Evolutionary conservation across 1,284 basidiomycete genomes (phyloP), one percentile per base, ranked within the genome.

Genomic region (Sutorius eximius): DNA sequence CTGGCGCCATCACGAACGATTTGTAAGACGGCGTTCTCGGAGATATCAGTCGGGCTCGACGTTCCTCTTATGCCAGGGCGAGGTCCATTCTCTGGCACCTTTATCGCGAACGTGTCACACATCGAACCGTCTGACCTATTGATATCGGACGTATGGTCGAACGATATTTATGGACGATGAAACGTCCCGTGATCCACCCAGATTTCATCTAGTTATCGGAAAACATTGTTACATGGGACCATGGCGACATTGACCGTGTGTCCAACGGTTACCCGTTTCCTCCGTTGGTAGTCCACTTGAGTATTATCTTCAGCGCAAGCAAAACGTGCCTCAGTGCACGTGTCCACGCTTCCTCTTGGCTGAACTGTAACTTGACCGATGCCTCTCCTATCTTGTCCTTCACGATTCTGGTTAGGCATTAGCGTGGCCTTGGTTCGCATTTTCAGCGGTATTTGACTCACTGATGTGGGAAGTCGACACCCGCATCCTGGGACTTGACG

Each of bases 321-420:
- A 98, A 79, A 52, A 98, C 92, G 67, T 97, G 93, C 43, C 93
- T 82, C 61, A 98, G 77, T 5, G 95, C 95, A 57, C 93, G 84
- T 13, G 96, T 98, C 96, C 96, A 99, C 1, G 86, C 82, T 67
- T 98, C 96, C 68, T 98, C 96, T 70, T 94, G 89, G 59, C 89
- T 93, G 72, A 95, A 95, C 66, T 95, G 93, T 11, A 97, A 78
- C 70, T 95, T 93, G 59, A 99, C 93, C 2, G 93, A 95, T 20
- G 93, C 89, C 57, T 95, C 95, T 5, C 95, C 95, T 56, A 99
- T 99, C 73, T 90, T 93, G 73, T 99, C 97, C 73, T 92, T 97
- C 49, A 82, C 78, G 56, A 99, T 90, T 64, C 94, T 97, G 66
- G 12, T 5, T 1, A 20, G 3, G 5, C 22, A 27, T 71, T 7